These are phyloP conservation scores for Mycena vitilis DNA, from an alignment of 768 basidiomycete genomes.

Conservation along the genomic window DNA sequence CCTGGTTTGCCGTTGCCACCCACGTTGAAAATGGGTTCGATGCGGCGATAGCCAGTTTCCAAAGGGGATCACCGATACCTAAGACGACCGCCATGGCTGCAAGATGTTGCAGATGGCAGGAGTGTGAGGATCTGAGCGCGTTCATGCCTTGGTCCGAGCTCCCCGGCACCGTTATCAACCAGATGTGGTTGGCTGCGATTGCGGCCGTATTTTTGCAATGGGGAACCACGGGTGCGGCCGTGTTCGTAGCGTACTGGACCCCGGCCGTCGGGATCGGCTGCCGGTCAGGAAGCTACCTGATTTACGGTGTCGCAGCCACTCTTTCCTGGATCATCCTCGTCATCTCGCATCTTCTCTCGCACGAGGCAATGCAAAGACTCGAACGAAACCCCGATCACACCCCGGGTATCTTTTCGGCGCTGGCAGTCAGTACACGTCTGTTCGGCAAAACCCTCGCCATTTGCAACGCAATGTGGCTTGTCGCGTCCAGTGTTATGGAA, in stretches of 20 bases:
- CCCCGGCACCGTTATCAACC: conserved; percentile 1
- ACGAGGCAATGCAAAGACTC: conserved; percentile 23
- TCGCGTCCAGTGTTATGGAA: conserved; percentile 30
- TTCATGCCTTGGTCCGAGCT: conserved; percentile 15
- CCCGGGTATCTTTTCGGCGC: neutral
- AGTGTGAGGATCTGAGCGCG: conserved; percentile 1
- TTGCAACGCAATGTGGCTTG: conserved; percentile 32
- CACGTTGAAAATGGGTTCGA: conserved; percentile 26
- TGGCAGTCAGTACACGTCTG: conserved; percentile 24
- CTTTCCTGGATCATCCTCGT: conserved; percentile 45
- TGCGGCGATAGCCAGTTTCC: conserved; percentile 8
- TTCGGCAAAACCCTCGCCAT: conserved; percentile 29
- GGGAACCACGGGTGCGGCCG: conserved; percentile 45
- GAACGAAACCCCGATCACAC: conserved; percentile 1
- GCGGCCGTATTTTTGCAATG: conserved; percentile 44
- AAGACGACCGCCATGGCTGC: conserved; percentile 8
- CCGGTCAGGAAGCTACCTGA: conserved; percentile 45
- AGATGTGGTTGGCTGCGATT: conserved; percentile 42
- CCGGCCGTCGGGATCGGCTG: conserved; percentile 46
- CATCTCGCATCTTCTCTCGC: conserved; percentile 38
- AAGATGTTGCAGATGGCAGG: neutral
- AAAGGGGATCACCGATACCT: conserved; percentile 5
- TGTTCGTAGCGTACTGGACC: conserved; percentile 37
- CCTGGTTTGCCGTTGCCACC: conserved; percentile 28
- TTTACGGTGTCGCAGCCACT: conserved; percentile 44